These are phyloP conservation scores for Harrya chromipes DNA, from an alignment of 768 basidiomycete species.

Conservation along the genomic window DNA sequence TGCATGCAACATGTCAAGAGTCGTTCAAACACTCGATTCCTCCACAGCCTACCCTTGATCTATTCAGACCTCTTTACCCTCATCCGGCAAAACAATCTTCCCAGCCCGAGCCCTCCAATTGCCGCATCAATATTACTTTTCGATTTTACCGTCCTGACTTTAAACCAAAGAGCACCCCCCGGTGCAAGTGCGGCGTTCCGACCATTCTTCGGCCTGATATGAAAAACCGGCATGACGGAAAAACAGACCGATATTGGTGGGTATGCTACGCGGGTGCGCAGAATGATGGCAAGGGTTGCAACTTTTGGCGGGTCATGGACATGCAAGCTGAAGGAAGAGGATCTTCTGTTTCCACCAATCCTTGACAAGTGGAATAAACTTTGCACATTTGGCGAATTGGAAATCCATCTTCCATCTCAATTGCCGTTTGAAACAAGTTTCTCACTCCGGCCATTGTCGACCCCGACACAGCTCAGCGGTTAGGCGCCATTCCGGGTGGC, in stretches of 20 bases:
- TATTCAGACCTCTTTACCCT: slow-evolving; percentile 62
- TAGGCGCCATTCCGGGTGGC: neutral
- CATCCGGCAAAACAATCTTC: slow-evolving; percentile 20
- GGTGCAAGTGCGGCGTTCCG: slow-evolving; percentile 71
- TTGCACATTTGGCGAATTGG: neutral
- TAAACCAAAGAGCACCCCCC: slow-evolving; percentile 58
- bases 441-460: neutral
- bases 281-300: slow-evolving; percentile 81
- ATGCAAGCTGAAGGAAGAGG: slow-evolving; percentile 65
- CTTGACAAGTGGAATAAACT: neutral
- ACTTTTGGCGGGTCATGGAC: slow-evolving; percentile 72
- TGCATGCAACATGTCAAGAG: slow-evolving; percentile 86
- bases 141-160: slow-evolving; percentile 86
- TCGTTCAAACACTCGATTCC: slow-evolving; percentile 78
- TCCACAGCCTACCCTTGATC: slow-evolving; percentile 65
- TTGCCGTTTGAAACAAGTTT: neutral
- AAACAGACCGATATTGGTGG: slow-evolving; percentile 67
- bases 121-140: slow-evolving; percentile 83
- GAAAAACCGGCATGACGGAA: slow-evolving; percentile 61
- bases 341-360: slow-evolving; percentile 33
- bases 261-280: slow-evolving; percentile 76
- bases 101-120: slow-evolving; percentile 50
- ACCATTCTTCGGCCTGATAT: slow-evolving; percentile 73
- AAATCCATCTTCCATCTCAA: neutral
- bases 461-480: neutral